A percentile compares a stretch with the other conserved stretches of the same genome.
phyloP scores from a whole-genome alignment of 768 basidiomycete species.

The Trametes coccinea region DNA sequence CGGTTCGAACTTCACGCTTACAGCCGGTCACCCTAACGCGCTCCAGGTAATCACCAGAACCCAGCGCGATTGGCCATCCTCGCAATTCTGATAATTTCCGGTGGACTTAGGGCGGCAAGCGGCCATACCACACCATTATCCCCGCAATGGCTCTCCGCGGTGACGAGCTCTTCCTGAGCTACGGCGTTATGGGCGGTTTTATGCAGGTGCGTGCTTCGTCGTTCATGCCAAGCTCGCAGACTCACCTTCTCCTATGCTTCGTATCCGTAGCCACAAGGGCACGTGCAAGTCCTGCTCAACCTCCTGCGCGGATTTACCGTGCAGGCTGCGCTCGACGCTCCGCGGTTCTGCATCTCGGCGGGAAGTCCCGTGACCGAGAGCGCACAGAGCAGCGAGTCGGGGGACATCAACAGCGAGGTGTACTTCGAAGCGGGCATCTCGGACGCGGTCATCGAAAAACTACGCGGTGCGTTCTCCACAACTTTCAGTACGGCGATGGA shows the following conservation, averaged over 20 bases:
- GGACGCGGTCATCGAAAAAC: constrained; percentile 56
- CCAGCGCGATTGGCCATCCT: neutral
- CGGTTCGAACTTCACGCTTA: constrained; percentile 80
- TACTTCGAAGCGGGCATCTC: constrained; percentile 87
- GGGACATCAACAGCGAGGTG: constrained; percentile 77
- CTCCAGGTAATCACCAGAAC: constrained; percentile 51
- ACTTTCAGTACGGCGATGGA: too few relatives aligned
- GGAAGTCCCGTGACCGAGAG: constrained; percentile 65
- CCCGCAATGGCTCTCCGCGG: constrained; percentile 81
- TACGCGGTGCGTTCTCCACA: constrained; percentile 53
- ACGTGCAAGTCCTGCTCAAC: constrained; percentile 92
- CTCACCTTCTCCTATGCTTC: constrained; percentile 78
- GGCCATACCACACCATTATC: constrained; percentile 92
- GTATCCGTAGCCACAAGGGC: constrained; percentile 78
- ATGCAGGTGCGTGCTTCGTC: constrained; percentile 60
- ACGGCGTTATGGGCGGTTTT: constrained; percentile 90
- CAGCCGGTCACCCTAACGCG: constrained; percentile 82
- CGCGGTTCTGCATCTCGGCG: constrained; percentile 94
- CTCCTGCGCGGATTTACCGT: constrained; percentile 83
- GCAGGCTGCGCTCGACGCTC: constrained; percentile 91
- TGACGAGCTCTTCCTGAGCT: constrained; percentile 83
- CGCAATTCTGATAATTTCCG: neutral
- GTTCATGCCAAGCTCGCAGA: too few relatives aligned
- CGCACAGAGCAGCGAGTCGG: constrained; percentile 48
- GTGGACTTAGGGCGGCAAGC: constrained; percentile 66